Conservation (phyloP, 192 early-diverging fungal species). For the Backusella westeae region DNA sequence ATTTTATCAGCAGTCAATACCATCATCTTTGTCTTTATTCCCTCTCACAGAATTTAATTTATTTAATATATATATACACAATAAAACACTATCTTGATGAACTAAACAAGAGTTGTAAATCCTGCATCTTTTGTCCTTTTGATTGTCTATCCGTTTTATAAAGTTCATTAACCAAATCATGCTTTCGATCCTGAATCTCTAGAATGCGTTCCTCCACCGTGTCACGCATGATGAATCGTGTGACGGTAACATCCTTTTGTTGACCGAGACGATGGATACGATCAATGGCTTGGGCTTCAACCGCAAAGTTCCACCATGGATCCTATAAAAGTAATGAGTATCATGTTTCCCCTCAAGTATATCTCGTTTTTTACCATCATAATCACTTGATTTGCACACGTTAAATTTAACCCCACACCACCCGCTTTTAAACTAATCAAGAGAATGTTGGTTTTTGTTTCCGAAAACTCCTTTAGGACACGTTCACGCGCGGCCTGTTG, state of each 20-base stretch:
- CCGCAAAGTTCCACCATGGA: constrained; percentile 78
- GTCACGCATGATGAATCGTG: constrained; percentile 33
- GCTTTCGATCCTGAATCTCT: constrained; percentile 52
- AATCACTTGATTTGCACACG: constrained; percentile 64
- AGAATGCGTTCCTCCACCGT: constrained; percentile 57
- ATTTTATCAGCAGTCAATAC: constrained; percentile 16
- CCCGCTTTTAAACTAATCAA: constrained; percentile 73
- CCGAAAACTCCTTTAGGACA: constrained; percentile 54
- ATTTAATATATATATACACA: background rate
- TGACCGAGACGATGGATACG: constrained; percentile 85
- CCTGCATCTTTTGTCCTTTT: constrained; percentile 42
- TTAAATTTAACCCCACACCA: constrained; percentile 78
- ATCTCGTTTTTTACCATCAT: constrained; percentile 50
- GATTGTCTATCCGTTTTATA: constrained; percentile 46
- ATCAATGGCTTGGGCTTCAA: constrained; percentile 81
- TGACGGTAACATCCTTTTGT: constrained; percentile 40
- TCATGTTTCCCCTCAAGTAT: too few relatives aligned
- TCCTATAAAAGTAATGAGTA: constrained; percentile 38
- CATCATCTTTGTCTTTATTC: constrained; percentile 26
- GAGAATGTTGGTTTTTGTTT: constrained; percentile 39
- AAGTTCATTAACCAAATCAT: constrained; percentile 46
- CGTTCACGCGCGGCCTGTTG: constrained; percentile 52
- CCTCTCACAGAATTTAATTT: constrained; percentile 16
- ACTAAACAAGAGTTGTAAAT: constrained; percentile 48
- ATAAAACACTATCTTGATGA: background rate